Base-by-base conservation (phyloP, 2,329 filamentous ascomycete genomes). In the Trichoderma pleuroti region DNA sequence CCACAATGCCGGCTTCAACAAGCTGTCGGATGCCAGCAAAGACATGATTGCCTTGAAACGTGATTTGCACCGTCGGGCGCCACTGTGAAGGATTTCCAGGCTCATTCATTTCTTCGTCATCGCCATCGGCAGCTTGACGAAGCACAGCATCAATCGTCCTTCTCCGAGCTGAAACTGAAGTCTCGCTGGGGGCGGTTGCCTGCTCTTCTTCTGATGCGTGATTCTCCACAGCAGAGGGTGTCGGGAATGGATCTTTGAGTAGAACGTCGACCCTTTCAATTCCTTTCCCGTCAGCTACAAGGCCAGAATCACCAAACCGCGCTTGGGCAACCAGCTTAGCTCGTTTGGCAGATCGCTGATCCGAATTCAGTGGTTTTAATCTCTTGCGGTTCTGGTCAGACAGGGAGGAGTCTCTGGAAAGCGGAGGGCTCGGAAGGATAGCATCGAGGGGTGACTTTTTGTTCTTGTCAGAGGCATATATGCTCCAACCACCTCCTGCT, bases 21-120 rank as follows among this genome's bases (percentile, higher is more conserved):
- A 97, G 84, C 76, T 91, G 89, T 61, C 93, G 86, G 28, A 97
- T 85, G 0, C 94, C 94, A 0, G 91, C 90, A 81, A 97, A 95
- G 3, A 97, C 90, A 77, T 97, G 93, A 0, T 86, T 80, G 0
- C 94, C 94, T 49, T 90, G 87, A 72, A 97, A 92, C 0, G 88
- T 90, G 11, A 97, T 80, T 24, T 86, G 86, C 21, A 93, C 71
- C 3, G 76, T 75, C 18, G 80, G 80, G 72, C 52, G 75, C 81
- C 81, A 83, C 57, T 63, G 71, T 4, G 75, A 73, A 16, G 75
- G 67, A 12, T 76, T 76, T 11, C 76, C 77, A 10, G 49, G 49
- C 1, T 42, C 66, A 21, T 32, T 42, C 11, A 10, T 0, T 10
- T 78, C 78, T 8, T 72, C 72, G 2, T 70, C 75, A 9, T 75